A percentile compares a stretch with the other conserved stretches of the same genome.
These are phyloP conservation scores for Athelia psychrophila DNA, from an alignment of 1,284 basidiomycete genomes.

Conservation along the genomic window DNA sequence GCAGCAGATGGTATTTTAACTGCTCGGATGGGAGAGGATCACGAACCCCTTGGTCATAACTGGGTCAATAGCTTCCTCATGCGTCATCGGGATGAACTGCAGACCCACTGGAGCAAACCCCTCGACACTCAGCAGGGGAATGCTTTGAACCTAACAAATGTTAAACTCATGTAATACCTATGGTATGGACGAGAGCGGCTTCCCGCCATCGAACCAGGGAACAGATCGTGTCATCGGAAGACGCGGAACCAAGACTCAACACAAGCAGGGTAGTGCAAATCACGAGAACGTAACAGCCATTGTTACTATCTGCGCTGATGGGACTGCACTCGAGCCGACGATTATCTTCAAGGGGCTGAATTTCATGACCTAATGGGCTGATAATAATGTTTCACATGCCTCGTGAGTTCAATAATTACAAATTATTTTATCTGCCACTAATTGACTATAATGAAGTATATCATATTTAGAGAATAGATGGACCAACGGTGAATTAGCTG, in stretches of 20 bases:
- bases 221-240: conserved; percentile 20
- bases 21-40: background rate
- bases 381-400: conserved; percentile 22
- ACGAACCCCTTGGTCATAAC: background rate
- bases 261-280: conserved; percentile 22
- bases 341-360: conserved; percentile 35
- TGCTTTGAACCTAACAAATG: conserved; percentile 20
- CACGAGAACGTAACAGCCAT: conserved; percentile 31
- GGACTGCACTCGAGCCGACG: conserved; percentile 21
- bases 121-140: conserved; percentile 23
- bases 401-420: conserved; percentile 14
- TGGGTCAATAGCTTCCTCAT: background rate
- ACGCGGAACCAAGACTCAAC: conserved; percentile 26
- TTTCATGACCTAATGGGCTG: conserved; percentile 23
- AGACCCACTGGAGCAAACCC: conserved; percentile 23
- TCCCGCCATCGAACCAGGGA: conserved; percentile 18
- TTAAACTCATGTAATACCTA: conserved; percentile 23
- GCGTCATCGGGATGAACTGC: conserved; percentile 10
- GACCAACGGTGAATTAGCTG: conserved; percentile 21
- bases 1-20: background rate
- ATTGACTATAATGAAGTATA: conserved; percentile 11
- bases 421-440: conserved; percentile 1
- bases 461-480: conserved; percentile 20
- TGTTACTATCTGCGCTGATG: conserved; percentile 32
- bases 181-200: conserved; percentile 34